Evolutionary conservation across 2,329 filamentous ascomycete genomes (phyloP).

Genomic region (Pseudogymnoascus destructans): DNA sequence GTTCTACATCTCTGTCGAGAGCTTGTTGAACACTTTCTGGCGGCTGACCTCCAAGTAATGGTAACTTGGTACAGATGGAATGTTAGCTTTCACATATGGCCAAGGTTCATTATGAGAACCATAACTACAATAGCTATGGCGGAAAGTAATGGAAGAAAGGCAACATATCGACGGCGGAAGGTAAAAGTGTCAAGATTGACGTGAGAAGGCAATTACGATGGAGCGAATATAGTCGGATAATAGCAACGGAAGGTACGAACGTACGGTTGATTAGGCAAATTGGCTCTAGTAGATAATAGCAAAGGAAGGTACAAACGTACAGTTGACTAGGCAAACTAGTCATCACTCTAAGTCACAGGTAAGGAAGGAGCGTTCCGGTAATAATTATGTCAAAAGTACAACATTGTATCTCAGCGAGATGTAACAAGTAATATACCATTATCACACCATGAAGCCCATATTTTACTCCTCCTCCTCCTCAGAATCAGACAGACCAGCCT

Average conservation of each 20-base stretch:
- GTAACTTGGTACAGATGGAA: not conserved
- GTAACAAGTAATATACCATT: not conserved
- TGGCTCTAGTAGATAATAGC: not conserved
- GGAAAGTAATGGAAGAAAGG: not conserved
- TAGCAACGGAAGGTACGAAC: not conserved
- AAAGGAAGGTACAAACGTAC: not conserved
- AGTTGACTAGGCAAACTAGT: not conserved
- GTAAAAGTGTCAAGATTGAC: not conserved
- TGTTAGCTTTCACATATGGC: not conserved
- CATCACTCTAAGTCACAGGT: not conserved
- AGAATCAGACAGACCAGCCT: constrained; percentile 34
- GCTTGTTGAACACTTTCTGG: not conserved
- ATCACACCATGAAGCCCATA: not conserved
- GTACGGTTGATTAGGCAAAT: no score
- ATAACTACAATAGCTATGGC: not conserved
- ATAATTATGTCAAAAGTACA: not conserved
- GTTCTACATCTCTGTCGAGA: not conserved
- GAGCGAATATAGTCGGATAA: not conserved
- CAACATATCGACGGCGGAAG: not conserved
- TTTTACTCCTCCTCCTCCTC: constrained; percentile 29
- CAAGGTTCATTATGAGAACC: not conserved
- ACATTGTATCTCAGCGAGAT: not conserved
- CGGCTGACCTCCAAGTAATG: not conserved
- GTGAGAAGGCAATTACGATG: not conserved
- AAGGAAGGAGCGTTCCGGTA: not conserved